These are phyloP conservation scores for Mycena metata DNA, from an alignment of 768 basidiomycete species.

Conservation along the genomic window DNA sequence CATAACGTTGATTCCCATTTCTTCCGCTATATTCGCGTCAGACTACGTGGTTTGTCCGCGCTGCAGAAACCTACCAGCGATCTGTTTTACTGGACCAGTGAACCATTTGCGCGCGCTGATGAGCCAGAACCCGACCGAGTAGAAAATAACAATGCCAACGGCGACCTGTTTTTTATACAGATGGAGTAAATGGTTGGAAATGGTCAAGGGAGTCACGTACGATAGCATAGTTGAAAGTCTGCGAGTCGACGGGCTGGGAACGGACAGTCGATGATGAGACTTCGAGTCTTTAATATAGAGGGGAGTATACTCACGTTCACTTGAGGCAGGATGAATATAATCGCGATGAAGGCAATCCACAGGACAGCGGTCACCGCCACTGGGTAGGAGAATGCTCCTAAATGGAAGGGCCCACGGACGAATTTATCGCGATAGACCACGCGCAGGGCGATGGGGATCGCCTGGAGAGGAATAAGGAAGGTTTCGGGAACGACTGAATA, in stretches of 20 bases:
- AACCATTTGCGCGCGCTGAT: constrained; percentile 82
- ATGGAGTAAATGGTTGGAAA: not conserved
- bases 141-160: constrained; percentile 77
- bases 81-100: constrained; percentile 76
- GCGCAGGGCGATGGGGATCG: constrained; percentile 77
- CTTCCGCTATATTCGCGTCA: constrained; percentile 54
- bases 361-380: constrained; percentile 67
- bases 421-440: constrained; percentile 72
- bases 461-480: constrained; percentile 45
- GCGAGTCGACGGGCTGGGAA: constrained; percentile 72
- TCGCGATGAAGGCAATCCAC: constrained; percentile 82
- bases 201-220: constrained; percentile 42
- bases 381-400: constrained; percentile 73
- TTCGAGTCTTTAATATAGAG: not conserved
- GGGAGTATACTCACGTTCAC: constrained; percentile 60
- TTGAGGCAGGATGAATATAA: constrained; percentile 81
- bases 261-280: constrained; percentile 1
- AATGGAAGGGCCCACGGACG: constrained; percentile 78
- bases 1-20: constrained; percentile 63
- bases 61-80: constrained; percentile 57
- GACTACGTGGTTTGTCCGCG: too few species aligned
- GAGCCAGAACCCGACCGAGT: constrained; percentile 78
- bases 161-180: constrained; percentile 59
- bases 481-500: not conserved
- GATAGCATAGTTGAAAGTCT: constrained; percentile 81